phyloP scores from a whole-genome alignment of 371 early-diverging fungal species.

The Mucor plumbeus region DNA sequence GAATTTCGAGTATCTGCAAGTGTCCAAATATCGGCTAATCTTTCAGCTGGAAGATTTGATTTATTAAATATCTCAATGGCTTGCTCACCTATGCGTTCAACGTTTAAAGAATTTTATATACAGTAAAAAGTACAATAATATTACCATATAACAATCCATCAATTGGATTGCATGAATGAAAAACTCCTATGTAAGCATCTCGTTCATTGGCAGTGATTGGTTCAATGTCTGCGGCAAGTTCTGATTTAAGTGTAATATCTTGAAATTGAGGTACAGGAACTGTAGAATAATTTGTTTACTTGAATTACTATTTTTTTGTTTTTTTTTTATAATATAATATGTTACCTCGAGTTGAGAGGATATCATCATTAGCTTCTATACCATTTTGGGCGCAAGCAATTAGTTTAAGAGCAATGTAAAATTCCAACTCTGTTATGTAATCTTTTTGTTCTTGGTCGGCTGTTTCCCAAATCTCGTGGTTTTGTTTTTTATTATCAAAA shows the following conservation, averaged over 20 bases:
- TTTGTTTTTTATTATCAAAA: neutral
- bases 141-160: constrained; percentile 19
- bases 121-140: too few relatives aligned
- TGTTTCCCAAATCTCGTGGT: constrained; percentile 25
- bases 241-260: neutral
- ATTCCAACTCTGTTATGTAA: constrained; percentile 13
- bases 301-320: too few relatives aligned
- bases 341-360: constrained; percentile 19
- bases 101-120: too few relatives aligned
- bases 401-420: constrained; percentile 26
- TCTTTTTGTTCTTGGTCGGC: constrained; percentile 16
- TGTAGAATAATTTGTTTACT: too few relatives aligned
- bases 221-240: neutral
- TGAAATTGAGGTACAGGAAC: constrained; percentile 18
- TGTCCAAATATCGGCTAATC: constrained; percentile 19
- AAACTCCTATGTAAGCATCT: constrained; percentile 22
- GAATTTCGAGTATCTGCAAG: constrained; percentile 66
- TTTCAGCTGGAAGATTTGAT: constrained; percentile 21
- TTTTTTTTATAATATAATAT: too few relatives aligned
- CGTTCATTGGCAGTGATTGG: constrained; percentile 23
- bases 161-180: constrained; percentile 21
- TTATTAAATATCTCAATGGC: constrained; percentile 21
- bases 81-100: constrained; percentile 18
- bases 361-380: constrained; percentile 4
- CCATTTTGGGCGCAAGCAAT: constrained; percentile 34